phyloP scores from a whole-genome alignment of 495 filamentous ascomycete species.

The Neurospora sublineolata region DNA sequence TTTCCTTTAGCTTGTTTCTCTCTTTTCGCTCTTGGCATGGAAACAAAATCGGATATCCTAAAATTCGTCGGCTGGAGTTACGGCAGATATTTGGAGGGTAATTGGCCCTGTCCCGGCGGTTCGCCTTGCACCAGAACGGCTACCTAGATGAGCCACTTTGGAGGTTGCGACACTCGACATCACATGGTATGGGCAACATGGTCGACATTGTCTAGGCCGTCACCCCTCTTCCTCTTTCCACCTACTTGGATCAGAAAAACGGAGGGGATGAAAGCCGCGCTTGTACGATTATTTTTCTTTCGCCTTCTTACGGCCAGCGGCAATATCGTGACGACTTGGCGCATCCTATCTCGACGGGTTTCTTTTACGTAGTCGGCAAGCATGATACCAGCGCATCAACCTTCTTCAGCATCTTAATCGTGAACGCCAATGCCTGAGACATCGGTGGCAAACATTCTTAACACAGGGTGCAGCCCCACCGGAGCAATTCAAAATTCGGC shows the following conservation, averaged over 20 bases:
- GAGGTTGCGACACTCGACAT: slow-evolving; percentile 23
- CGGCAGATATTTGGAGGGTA: slow-evolving; percentile 25
- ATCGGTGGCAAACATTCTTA: slow-evolving; percentile 6
- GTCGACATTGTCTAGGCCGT: slow-evolving; percentile 19
- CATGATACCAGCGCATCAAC: slow-evolving; percentile 23
- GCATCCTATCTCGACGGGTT: slow-evolving; percentile 15
- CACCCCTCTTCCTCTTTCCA: slow-evolving; percentile 11
- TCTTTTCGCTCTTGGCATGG: slow-evolving; percentile 22
- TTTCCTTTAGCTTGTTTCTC: slow-evolving; percentile 15
- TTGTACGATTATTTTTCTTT: slow-evolving; percentile 27
- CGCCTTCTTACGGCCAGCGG: slow-evolving; percentile 23
- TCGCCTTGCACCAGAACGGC: slow-evolving; percentile 15
- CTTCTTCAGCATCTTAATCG: slow-evolving; percentile 13
- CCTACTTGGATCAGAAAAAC: slow-evolving; percentile 20
- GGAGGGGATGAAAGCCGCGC: slow-evolving; percentile 22
- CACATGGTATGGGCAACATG: slow-evolving; percentile 15
- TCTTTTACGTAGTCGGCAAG: slow-evolving; percentile 24
- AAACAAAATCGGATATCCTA: slow-evolving; percentile 28
- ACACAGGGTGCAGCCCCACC: neutral
- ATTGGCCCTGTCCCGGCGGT: slow-evolving; percentile 21
- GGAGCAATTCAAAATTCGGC: slow-evolving; percentile 1
- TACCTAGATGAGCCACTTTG: slow-evolving; percentile 21
- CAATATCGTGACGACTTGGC: slow-evolving; percentile 23
- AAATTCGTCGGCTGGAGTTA: slow-evolving; percentile 30
- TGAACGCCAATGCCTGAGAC: slow-evolving; percentile 14